Evolutionary conservation across 768 basidiomycete species (phyloP), one percentile per base, ranked within the genome.

Genomic region (Phallus indusiatus): DNA sequence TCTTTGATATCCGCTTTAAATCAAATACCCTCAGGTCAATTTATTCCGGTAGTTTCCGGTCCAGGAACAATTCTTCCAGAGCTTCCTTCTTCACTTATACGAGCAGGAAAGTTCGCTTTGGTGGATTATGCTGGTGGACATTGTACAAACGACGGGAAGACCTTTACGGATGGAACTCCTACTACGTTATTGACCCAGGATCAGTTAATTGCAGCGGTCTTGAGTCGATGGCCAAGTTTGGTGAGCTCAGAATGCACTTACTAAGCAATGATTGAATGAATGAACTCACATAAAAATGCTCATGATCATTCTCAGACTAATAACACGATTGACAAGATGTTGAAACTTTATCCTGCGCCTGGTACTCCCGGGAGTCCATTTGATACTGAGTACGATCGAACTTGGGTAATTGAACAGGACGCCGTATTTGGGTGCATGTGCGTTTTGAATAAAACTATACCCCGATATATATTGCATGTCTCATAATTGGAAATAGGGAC

Each of bases 351-450:
- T 63, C 75, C 75, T 8, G 60, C 67, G 20, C 73, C 75, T 5
- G 67, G 64, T 17, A 60, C 66, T 0, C 46, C 67, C 10, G 73
- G 71, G 36, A 74, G 73, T 62, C 70, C 71, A 4, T 76, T 75
- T 57, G 61, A 67, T 10, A 73, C 73, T 2, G 67, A 77, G 51
- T 78, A 69, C 59, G 75, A 78, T 28, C 70, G 74, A 18, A 74
- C 74, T 5, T 69, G 65, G 52, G 69, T 72, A 1, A 76, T 78
- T 63, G 74, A 72, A 28, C 74, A 74, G 12, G 74, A 78, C 8
- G 71, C 72, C 0, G 65, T 75, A 8, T 76, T 76, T 60, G 72
- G 72, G 10, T 78, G 76, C 74, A 74, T 78, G 76, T 76, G 46
- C 1, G 75, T 54, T 24, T 46, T 11, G 22, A 20, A 18, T 33